phyloP scores from a whole-genome alignment of 805 yeast genomes.

The Kodamaea laetipori region DNA sequence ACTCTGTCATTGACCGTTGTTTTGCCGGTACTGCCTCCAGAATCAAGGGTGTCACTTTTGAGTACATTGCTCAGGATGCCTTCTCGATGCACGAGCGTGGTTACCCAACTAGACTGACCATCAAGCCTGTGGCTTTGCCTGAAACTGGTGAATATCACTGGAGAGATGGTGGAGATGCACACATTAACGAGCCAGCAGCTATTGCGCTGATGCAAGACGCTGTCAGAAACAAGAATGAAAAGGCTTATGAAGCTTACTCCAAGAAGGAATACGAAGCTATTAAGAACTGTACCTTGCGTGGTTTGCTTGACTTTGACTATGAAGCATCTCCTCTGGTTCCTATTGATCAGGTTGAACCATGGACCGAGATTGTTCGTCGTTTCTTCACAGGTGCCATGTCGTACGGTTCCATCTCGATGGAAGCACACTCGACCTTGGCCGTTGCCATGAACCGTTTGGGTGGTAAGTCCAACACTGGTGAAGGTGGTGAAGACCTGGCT shows the following conservation, averaged over 20 bases:
- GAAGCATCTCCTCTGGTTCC: constrained; percentile 76
- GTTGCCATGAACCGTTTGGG: constrained; percentile 98
- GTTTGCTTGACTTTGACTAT: constrained; percentile 87
- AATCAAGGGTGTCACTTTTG: constrained; percentile 93
- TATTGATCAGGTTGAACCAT: constrained; percentile 96
- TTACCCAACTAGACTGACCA: constrained; percentile 73
- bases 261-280: constrained; percentile 91
- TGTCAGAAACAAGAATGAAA: constrained; percentile 94
- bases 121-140: constrained; percentile 74
- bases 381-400: constrained; percentile 99
- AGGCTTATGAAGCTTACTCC: constrained; percentile 86
- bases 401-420: constrained; percentile 98
- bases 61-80: constrained; percentile 95
- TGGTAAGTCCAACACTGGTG: constrained; percentile 98
- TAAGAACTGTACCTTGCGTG: constrained; percentile 90
- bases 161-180: constrained; percentile 98
- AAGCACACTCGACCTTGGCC: constrained; percentile 95
- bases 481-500: constrained; percentile 98
- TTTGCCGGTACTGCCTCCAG: constrained; percentile 97
- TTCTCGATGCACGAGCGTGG: constrained; percentile 92
- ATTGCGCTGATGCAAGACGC: constrained; percentile 96
- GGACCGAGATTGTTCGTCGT: constrained; percentile 98
- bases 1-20: constrained; percentile 92
- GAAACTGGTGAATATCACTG: constrained; percentile 98
- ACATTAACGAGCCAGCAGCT: constrained; percentile 91